These are phyloP conservation scores for Cercophora newfieldiana DNA, from an alignment of 495 filamentous ascomycete genomes.

Conservation along the genomic window DNA sequence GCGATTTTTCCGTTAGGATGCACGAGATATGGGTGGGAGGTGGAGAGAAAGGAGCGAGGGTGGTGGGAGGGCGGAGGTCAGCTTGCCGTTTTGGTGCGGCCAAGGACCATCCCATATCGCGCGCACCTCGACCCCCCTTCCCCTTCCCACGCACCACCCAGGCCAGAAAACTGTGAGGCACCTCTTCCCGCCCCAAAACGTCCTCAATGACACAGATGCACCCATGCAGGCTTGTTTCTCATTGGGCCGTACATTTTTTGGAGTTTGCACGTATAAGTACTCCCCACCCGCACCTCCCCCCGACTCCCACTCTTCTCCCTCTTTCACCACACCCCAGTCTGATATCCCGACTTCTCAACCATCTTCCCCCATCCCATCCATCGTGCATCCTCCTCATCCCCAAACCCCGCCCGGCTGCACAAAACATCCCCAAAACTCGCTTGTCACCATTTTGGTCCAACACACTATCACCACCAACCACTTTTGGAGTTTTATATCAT, in stretches of 20 bases:
- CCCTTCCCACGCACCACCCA: not conserved
- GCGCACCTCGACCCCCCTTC: constrained; percentile 2
- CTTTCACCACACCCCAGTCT: not conserved
- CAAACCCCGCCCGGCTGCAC: not conserved
- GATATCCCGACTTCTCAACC: not conserved
- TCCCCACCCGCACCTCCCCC: not conserved
- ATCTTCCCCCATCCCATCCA: not conserved
- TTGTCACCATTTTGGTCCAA: not conserved
- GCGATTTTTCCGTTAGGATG: not conserved
- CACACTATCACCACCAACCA: not conserved
- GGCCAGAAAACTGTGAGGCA: not conserved
- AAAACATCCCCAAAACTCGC: not conserved
- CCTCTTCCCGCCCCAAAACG: not conserved
- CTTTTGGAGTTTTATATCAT: not conserved
- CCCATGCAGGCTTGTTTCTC: not conserved
- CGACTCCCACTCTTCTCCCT: constrained; percentile 1
- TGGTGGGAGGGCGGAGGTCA: not conserved
- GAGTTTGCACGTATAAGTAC: constrained; percentile 11
- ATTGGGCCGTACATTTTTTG: not conserved
- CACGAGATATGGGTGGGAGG: not conserved
- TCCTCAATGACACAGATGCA: not conserved
- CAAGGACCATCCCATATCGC: not conserved
- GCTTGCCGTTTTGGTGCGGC: not conserved
- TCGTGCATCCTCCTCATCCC: not conserved
- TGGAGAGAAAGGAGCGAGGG: not conserved